Conservation (phyloP, 2,329 filamentous ascomycete genomes). For the Scolecobasidium constrictum region DNA sequence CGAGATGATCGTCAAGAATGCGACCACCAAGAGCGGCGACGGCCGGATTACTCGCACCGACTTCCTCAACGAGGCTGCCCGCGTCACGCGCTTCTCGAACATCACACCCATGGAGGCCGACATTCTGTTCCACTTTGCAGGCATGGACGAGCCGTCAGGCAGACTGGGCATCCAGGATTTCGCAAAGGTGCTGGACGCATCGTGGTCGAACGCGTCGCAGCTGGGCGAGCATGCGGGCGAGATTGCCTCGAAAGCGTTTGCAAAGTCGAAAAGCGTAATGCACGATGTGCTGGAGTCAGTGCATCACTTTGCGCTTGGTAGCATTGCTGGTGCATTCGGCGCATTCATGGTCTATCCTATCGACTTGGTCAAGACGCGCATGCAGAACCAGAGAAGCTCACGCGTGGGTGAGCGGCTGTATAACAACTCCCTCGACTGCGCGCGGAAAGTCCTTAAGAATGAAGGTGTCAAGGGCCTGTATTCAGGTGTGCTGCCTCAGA, state of each 20-base stretch:
- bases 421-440: slow-evolving; percentile 95
- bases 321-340: slow-evolving; percentile 87
- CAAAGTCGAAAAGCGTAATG: slow-evolving; percentile 47
- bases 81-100: slow-evolving; percentile 83
- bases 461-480: slow-evolving; percentile 86
- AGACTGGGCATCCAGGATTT: slow-evolving; percentile 76
- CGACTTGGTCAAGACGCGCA: slow-evolving; percentile 93
- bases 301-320: slow-evolving; percentile 86
- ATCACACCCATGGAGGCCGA: slow-evolving; percentile 99
- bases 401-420: slow-evolving; percentile 81
- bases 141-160: slow-evolving; percentile 80
- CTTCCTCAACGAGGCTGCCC: slow-evolving; percentile 87
- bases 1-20: slow-evolving; percentile 83
- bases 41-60: slow-evolving; percentile 90
- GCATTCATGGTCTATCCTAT: slow-evolving; percentile 99
- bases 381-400: slow-evolving; percentile 88
- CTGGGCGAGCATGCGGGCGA: slow-evolving; percentile 30
- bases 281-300: slow-evolving; percentile 60
- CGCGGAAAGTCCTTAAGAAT: slow-evolving; percentile 83
- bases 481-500: slow-evolving; percentile 86
- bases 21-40: slow-evolving; percentile 70
- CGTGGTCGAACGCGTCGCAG: slow-evolving; percentile 62
- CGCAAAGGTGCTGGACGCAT: slow-evolving; percentile 85
- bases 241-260: slow-evolving; percentile 41
- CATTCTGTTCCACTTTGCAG: slow-evolving; percentile 96